Conservation (phyloP, 176 grass and related monocot species). For the Poa pratensis region DNA sequence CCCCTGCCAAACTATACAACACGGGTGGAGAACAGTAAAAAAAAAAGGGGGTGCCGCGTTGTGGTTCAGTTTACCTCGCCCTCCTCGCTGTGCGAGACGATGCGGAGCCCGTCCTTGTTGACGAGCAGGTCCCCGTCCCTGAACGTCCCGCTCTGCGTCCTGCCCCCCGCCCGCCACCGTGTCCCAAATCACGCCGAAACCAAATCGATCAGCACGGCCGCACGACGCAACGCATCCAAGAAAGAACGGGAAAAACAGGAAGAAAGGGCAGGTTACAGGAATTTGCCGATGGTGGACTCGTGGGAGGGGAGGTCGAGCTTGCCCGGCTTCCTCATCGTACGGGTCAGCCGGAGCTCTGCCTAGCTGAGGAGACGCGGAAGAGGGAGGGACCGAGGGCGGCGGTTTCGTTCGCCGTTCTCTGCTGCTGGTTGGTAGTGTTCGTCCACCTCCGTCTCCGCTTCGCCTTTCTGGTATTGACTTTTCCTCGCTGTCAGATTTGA, state of each 20-base stretch:
- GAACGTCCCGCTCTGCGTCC: slow-evolving; percentile 97
- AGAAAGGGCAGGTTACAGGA: slow-evolving; percentile 57
- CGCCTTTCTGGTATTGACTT: neutral
- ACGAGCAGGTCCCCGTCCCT: slow-evolving; percentile 95
- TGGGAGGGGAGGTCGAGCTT: slow-evolving; percentile 68
- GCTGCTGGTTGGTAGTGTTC: neutral
- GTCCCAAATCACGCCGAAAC: neutral
- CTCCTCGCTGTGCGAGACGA: slow-evolving; percentile 78
- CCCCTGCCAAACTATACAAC: too few relatives aligned
- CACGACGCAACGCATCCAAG: slow-evolving; percentile 9
- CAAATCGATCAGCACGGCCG: slow-evolving; percentile 4
- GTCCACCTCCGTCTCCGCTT: slow-evolving; percentile 2
- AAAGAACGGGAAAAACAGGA: neutral
- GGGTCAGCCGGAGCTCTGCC: neutral
- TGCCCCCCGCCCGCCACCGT: slow-evolving; percentile 32
- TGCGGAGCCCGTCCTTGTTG: slow-evolving; percentile 95
- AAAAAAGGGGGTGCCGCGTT: neutral
- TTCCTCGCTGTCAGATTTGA: neutral
- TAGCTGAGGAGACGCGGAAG: neutral
- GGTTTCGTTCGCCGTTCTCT: neutral
- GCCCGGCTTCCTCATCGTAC: slow-evolving; percentile 46
- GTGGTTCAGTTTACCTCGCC: slow-evolving; percentile 58
- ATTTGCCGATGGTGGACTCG: slow-evolving; percentile 74
- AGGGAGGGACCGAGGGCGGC: neutral
- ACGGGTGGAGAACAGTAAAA: too few relatives aligned